phyloP scores from a whole-genome alignment of 352 stramenopile species.

The Phytophthora boehmeriae region DNA sequence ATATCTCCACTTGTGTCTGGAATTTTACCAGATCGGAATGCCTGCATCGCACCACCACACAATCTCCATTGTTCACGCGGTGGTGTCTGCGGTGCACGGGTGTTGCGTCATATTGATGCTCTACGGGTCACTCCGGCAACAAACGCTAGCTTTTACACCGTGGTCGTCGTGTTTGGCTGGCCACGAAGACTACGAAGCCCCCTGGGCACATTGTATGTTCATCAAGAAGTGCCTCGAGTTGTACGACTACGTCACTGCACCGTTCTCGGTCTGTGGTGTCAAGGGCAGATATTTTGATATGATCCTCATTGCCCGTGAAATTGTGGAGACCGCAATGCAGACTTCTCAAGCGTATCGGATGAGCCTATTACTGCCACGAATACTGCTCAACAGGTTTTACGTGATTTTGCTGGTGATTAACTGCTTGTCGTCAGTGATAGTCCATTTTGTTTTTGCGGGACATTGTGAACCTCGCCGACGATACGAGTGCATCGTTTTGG shows the following conservation, averaged over 20 bases:
- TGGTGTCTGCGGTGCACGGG: constrained; percentile 28
- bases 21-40: constrained; percentile 35
- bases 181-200: too few relatives aligned
- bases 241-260: constrained; percentile 10
- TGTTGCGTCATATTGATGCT: constrained; percentile 26
- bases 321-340: constrained; percentile 32
- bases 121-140: constrained; percentile 10
- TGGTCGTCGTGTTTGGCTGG: constrained; percentile 9
- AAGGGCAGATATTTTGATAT: constrained; percentile 31
- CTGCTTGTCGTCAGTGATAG: constrained; percentile 25
- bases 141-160: constrained; percentile 16
- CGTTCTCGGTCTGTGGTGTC: constrained; percentile 22
- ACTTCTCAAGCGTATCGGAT: constrained; percentile 34
- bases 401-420: constrained; percentile 30
- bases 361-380: constrained; percentile 26
- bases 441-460: constrained; percentile 11
- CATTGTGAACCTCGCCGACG: constrained; percentile 12
- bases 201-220: neutral
- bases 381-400: constrained; percentile 38
- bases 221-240: constrained; percentile 2
- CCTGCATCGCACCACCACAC: constrained; percentile 17
- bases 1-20: constrained; percentile 28
- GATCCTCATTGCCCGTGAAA: constrained; percentile 21
- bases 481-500: constrained; percentile 27
- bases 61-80: constrained; percentile 28